Conservation (phyloP, 2,329 filamentous ascomycete species). For the Diaporthe sp. region DNA sequence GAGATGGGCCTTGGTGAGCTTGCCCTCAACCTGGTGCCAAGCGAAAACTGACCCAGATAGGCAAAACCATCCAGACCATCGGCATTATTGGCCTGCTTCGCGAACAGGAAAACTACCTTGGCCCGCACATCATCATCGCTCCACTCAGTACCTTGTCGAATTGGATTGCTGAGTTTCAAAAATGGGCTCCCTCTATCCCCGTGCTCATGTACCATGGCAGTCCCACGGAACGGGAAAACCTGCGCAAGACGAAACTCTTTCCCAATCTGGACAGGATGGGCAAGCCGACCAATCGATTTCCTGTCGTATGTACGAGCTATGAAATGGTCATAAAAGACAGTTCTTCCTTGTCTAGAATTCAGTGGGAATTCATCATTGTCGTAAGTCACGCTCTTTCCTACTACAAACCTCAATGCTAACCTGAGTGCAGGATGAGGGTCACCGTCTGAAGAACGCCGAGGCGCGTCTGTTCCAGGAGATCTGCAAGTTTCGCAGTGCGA, state of each 20-base stretch:
- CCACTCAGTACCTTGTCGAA: conserved; percentile 94
- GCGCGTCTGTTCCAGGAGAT: conserved; percentile 92
- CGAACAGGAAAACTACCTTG: conserved; percentile 85
- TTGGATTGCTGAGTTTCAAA: conserved; percentile 94
- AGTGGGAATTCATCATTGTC: conserved; percentile 98
- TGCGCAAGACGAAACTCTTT: conserved; percentile 81
- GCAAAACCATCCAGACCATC: conserved; percentile 94
- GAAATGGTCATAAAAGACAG: conserved; percentile 96
- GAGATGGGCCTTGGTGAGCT: conserved; percentile 85
- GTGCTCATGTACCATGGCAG: conserved; percentile 92
- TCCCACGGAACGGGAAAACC: conserved; percentile 80
- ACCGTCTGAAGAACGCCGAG: conserved; percentile 97
- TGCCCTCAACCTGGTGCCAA: neutral
- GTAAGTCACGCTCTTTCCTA: conserved; percentile 64
- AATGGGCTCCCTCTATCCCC: conserved; percentile 91
- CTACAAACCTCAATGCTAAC: too few relatives aligned
- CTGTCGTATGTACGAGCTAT: conserved; percentile 94
- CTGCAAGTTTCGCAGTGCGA: conserved; percentile 89
- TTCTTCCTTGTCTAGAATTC: conserved; percentile 83
- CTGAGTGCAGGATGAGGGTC: conserved; percentile 86
- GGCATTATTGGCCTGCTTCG: conserved; percentile 88
- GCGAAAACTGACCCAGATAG: conserved; percentile 54
- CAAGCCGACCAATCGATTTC: conserved; percentile 76
- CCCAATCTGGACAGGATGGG: conserved; percentile 73
- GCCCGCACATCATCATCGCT: conserved; percentile 91